phyloP scores from a whole-genome alignment of 2,329 filamentous ascomycete species.

The Waltergamsia citrina region DNA sequence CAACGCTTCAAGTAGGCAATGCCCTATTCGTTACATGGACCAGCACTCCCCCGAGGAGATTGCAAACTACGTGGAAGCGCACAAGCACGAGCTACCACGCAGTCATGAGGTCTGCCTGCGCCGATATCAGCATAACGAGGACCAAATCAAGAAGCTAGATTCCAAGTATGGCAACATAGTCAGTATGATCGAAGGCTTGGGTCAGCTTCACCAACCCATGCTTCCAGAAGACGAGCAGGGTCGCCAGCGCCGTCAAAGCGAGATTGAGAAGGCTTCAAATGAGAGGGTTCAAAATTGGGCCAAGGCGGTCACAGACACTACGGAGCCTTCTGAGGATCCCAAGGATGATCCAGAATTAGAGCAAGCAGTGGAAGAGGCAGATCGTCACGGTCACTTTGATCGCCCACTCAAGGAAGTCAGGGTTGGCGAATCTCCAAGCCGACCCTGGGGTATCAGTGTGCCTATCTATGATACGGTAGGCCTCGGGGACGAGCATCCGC shows the following conservation, averaged over 20 bases:
- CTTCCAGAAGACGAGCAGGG: slow-evolving; percentile 51
- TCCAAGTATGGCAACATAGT: slow-evolving; percentile 89
- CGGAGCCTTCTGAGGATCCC: slow-evolving; percentile 19
- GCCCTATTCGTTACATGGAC: slow-evolving; percentile 86
- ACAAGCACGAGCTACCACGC: slow-evolving; percentile 89
- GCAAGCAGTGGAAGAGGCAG: slow-evolving; percentile 31
- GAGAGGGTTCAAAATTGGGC: slow-evolving; percentile 82
- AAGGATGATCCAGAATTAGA: slow-evolving; percentile 16
- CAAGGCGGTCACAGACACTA: slow-evolving; percentile 56
- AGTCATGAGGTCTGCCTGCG: slow-evolving; percentile 90
- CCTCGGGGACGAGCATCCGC: slow-evolving; percentile 28
- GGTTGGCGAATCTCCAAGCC: slow-evolving; percentile 87
- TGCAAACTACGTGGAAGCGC: slow-evolving; percentile 84
- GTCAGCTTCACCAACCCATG: slow-evolving; percentile 81
- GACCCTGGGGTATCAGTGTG: slow-evolving; percentile 86
- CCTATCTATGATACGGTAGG: slow-evolving; percentile 42
- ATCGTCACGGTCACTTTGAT: slow-evolving; percentile 69
- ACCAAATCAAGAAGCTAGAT: slow-evolving; percentile 79
- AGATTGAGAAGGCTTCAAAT: slow-evolving; percentile 45
- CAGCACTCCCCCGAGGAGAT: slow-evolving; percentile 91
- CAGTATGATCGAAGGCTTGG: slow-evolving; percentile 88
- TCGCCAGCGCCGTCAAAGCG: slow-evolving; percentile 30
- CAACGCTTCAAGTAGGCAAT: slow-evolving; percentile 53
- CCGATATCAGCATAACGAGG: slow-evolving; percentile 78
- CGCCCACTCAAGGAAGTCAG: slow-evolving; percentile 78